These are phyloP conservation scores for Penicillium hordei DNA, from an alignment of 2,329 filamentous ascomycete species.

Conservation along the genomic window DNA sequence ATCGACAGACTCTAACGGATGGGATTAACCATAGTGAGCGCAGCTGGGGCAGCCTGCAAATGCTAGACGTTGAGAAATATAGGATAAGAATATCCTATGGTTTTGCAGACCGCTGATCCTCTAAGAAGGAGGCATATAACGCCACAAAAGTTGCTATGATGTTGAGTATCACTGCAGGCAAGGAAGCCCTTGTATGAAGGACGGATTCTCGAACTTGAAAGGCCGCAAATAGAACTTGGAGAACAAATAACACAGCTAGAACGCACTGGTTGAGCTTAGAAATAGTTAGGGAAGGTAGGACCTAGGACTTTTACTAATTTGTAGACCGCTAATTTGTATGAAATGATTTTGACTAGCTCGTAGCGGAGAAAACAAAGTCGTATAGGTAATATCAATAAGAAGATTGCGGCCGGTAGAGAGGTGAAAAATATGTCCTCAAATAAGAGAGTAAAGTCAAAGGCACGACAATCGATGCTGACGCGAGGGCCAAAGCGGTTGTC, in stretches of 20 bases:
- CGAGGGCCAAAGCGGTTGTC: constrained; percentile 2
- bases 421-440: constrained; percentile 3
- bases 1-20: neutral
- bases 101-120: constrained; percentile 1
- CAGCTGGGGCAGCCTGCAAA: constrained; percentile 1
- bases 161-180: neutral
- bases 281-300: neutral
- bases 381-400: neutral
- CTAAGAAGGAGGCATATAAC: neutral
- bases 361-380: neutral
- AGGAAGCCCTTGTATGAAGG: neutral
- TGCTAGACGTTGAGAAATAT: constrained; percentile 7
- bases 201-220: neutral
- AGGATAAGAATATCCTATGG: constrained; percentile 7
- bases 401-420: neutral
- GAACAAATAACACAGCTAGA: neutral
- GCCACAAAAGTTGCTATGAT: neutral
- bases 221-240: neutral
- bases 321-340: neutral
- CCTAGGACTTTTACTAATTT: neutral
- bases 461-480: neutral
- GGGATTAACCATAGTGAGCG: constrained; percentile 7
- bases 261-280: neutral
- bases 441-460: constrained; percentile 1
- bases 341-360: neutral